A percentile compares a stretch with the other conserved stretches of the same genome.
Conservation (phyloP, 306 rosid genomes). For the Ormosia emarginata region DNA sequence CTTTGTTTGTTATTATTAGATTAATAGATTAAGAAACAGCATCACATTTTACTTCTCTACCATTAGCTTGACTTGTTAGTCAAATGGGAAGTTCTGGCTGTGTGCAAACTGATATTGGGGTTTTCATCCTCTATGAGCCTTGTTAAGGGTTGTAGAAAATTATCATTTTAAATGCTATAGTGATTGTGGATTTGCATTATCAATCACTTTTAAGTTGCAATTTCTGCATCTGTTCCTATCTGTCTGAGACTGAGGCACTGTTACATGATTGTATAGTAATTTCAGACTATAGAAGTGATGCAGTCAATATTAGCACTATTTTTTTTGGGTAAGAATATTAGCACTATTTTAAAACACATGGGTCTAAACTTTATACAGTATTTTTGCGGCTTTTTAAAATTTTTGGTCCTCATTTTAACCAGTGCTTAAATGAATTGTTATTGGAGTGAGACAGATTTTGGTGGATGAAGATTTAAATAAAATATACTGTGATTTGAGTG, state of each 20-base stretch:
- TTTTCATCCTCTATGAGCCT: conserved; percentile 1
- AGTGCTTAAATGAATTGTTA: conserved; percentile 4
- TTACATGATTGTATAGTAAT: neutral
- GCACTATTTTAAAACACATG: neutral
- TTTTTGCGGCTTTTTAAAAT: neutral
- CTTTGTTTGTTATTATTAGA: conserved; percentile 12
- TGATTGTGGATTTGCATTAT: neutral
- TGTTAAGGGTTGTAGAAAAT: neutral
- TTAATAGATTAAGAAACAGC: neutral
- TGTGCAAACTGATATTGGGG: neutral
- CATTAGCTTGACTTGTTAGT: conserved; percentile 5
- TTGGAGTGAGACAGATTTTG: neutral
- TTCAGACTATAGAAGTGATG: neutral
- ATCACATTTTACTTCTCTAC: neutral
- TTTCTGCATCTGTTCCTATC: neutral
- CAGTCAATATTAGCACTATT: neutral
- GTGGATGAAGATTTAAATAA: neutral
- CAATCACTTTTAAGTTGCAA: neutral
- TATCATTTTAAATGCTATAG: neutral
- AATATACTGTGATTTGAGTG: neutral
- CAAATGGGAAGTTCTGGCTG: neutral
- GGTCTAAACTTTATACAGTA: neutral
- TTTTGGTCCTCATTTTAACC: neutral
- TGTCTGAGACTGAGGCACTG: neutral
- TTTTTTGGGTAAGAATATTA: neutral